Conservation (phyloP, 805 yeast genomes). For the Priceomyces carsonii region DNA sequence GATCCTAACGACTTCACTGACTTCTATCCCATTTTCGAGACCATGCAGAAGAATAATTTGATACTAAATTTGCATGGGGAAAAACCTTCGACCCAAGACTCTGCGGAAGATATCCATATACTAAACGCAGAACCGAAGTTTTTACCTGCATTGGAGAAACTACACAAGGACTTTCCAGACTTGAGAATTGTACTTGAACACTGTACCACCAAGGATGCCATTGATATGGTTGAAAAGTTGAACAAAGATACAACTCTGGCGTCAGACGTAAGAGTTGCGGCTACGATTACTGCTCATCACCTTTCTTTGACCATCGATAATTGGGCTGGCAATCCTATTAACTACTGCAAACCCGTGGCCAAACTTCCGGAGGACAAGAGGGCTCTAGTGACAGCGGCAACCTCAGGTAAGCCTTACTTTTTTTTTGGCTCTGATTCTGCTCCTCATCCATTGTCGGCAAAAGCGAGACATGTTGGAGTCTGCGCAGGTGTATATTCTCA, state of each 20-base stretch:
- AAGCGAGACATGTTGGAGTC: conserved; percentile 76
- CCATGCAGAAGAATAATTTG: conserved; percentile 75
- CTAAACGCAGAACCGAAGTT: conserved; percentile 93
- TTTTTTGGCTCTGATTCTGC: conserved; percentile 98
- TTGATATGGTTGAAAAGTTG: conserved; percentile 70
- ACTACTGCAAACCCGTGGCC: conserved; percentile 98
- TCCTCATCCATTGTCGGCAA: conserved; percentile 85
- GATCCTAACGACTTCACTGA: conserved; percentile 87
- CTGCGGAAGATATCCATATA: conserved; percentile 69
- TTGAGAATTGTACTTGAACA: conserved; percentile 89
- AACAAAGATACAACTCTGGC: conserved; percentile 28
- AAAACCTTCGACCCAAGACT: conserved; percentile 65
- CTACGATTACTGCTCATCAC: conserved; percentile 96
- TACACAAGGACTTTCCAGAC: conserved; percentile 82
- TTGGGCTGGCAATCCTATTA: conserved; percentile 96
- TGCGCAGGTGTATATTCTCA: conserved; percentile 99
- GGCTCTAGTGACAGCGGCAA: conserved; percentile 84
- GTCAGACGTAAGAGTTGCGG: conserved; percentile 65
- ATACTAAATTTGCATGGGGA: conserved; percentile 95
- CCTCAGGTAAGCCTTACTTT: conserved; percentile 87
- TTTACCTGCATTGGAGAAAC: conserved; percentile 79
- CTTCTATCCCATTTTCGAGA: conserved; percentile 87
- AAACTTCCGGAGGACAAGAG: conserved; percentile 82
- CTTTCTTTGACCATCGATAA: conserved; percentile 83
- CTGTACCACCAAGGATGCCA: conserved; percentile 89